Conservation (phyloP, 148 eudicot species). For the Cornus controversa region DNA sequence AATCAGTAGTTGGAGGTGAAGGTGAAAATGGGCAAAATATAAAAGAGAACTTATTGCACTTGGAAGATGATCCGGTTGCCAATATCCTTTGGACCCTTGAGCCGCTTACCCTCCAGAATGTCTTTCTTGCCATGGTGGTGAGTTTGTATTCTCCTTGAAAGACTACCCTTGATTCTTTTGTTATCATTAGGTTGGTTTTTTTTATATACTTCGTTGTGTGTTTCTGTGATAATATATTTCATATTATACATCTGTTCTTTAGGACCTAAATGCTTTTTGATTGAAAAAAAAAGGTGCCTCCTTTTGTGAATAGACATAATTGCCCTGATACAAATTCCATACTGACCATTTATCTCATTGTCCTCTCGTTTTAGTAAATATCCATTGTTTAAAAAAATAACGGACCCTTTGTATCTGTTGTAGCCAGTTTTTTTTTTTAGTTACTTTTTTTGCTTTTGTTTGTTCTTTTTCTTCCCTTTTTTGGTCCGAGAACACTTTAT, state of each 20-base stretch:
- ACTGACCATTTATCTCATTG: no score
- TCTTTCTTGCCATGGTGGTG: conserved; percentile 79
- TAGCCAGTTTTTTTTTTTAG: no score
- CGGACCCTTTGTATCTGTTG: no score
- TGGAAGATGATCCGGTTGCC: conserved; percentile 81
- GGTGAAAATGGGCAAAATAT: conserved; percentile 21
- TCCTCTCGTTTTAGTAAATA: no score
- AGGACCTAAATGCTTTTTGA: not conserved
- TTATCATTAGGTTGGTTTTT: not conserved
- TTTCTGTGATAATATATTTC: not conserved
- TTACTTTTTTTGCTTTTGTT: no score
- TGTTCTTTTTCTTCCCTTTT: no score
- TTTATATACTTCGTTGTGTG: not conserved
- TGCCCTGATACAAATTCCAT: not conserved
- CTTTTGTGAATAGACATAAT: not conserved
- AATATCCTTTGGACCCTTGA: conserved; percentile 63
- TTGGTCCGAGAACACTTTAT: no score
- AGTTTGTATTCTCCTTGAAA: conserved; percentile 30
- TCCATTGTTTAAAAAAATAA: no score
- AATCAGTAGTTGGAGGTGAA: conserved; percentile 32
- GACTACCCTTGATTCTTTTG: conserved; percentile 2
- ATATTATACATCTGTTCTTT: not conserved
- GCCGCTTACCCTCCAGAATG: conserved; percentile 56
- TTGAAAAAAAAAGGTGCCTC: not conserved
- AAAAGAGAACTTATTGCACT: conserved; percentile 24